Evolutionary conservation across 257 asterid species (phyloP), one percentile per base, ranked within the genome.

Genomic region (Penstemon davidsonii): DNA sequence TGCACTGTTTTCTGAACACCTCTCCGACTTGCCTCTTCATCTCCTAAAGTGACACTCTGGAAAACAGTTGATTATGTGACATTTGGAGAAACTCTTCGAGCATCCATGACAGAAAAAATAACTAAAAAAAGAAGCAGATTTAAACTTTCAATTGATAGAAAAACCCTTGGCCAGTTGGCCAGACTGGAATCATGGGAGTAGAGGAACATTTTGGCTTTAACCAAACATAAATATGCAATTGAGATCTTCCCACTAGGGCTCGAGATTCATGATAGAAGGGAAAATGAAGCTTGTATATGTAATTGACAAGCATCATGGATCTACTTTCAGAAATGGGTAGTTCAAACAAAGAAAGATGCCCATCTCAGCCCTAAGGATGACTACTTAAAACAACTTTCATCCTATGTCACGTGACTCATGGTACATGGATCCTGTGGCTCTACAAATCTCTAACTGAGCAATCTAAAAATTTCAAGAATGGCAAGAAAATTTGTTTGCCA

Each of bases 11-110:
- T 93, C 77, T 90, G 96, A 73, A 90, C 97, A 73, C 96, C 91
- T 76, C 99, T 84, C 55, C 99, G 82, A 78, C 89, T 90, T 60
- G 99, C 99, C 83, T 93, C 97, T 85, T 93, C 99, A 84, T 93
- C 99, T 18, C 97, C 99, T 64, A 93, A 76, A 5, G 99, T 93
- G 69, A 93, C 99, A 70, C 97, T 93, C 99, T 93, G 87, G 52
- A 66, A 80, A 78, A 72, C 72, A 69, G 66, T 58, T 15, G 51
- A 69, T 11, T 68, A 73, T 54, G 71, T 78, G 70, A 62, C 59
- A 51, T 69, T 42, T 6, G 40, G 49, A 9, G 59, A 62, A 46
- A 8, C 38, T 42, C 4, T 3, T 55, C 63, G 33, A 25, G n/a
- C 57, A 62, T 66, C 49, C 10, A 68, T 36, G 18, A 63, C 45